phyloP scores from a whole-genome alignment of 352 stramenopile species.

The Lagenidium giganteum region DNA sequence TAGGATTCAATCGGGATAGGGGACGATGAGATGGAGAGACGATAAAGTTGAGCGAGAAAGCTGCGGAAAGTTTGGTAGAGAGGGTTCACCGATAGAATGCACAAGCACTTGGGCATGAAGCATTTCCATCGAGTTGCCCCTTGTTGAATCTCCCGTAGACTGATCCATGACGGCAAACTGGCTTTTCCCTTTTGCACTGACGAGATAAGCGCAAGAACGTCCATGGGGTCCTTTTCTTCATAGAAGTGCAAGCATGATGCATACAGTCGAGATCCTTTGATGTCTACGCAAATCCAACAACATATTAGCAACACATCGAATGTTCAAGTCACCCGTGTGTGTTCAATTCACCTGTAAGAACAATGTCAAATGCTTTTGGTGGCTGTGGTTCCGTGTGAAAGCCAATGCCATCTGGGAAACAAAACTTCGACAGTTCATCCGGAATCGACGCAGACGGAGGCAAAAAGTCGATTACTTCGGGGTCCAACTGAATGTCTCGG shows the following conservation, averaged over 20 bases:
- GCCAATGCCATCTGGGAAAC: constrained; percentile 53
- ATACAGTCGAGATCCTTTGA: constrained; percentile 49
- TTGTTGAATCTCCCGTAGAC: constrained; percentile 64
- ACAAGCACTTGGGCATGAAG: constrained; percentile 63
- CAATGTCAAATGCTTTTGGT: constrained; percentile 54
- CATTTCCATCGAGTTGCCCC: constrained; percentile 41
- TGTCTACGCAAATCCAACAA: constrained; percentile 25
- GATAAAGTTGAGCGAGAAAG: constrained; percentile 42
- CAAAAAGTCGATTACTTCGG: constrained; percentile 44
- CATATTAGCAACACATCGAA: neutral
- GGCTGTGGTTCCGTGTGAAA: constrained; percentile 33
- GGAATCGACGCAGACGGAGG: constrained; percentile 36
- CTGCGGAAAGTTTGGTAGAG: constrained; percentile 51
- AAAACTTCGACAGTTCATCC: constrained; percentile 71
- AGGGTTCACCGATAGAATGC: constrained; percentile 46
- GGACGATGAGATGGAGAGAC: constrained; percentile 27
- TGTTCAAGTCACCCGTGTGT: neutral
- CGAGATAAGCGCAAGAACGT: constrained; percentile 57
- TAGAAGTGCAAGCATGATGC: constrained; percentile 62
- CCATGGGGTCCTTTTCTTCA: constrained; percentile 53
- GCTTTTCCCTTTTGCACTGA: constrained; percentile 31
- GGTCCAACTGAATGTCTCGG: constrained; percentile 42
- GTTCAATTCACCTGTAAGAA: constrained; percentile 42
- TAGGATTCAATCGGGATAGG: constrained; percentile 33
- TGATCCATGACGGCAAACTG: constrained; percentile 59